Base-by-base conservation (phyloP, 805 yeast species). In the Dipodascopsis uninucleata region DNA sequence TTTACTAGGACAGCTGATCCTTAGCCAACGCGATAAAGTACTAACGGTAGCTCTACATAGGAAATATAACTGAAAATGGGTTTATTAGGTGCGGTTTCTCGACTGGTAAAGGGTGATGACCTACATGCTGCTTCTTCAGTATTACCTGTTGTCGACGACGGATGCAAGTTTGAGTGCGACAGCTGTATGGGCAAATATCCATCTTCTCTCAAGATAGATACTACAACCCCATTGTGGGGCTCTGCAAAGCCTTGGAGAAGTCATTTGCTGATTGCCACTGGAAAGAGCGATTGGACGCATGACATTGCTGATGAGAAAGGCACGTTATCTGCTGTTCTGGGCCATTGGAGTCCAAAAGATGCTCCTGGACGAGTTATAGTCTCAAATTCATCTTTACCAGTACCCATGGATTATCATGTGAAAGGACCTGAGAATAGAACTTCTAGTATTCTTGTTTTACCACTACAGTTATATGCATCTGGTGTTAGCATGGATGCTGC, bases 181-280 rank as follows among this genome's bases (percentile, higher is more conserved):
- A 56, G 70, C 0, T 84, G 93, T 60, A 59, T 71, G 5, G 53
- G 71, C n/a, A 68, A 65, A 36, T 81, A 66, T 58, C 86, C 87
- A 1, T 52, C 64, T 9, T 68, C 77, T 1, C 59, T 79, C 41
- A 72, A 71, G 37, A 58, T 81, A 17, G 73, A 71, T 3, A 64
- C 39, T 43, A 70, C 57, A 18, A 59, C 53, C 20, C 74, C 74
- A 5, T 68, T 88, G 23, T 87, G 84, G 77, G 81, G 82, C 47
- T 72, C 89, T 4, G 79, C 95, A 0, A 75, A 74, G 51, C 79
- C 84, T 1, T 79, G 78, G 34, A 81, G 79, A 2, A 60, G 82
- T 20, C 97, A 89, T 55, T 68, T 87, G 18, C 66, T 90, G 26
- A 80, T 89, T 0, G 83, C 96, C 1, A 88, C 97, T 0, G 94